Conservation (phyloP, 352 stramenopile species). For the Globisporangium recalcitrans region DNA sequence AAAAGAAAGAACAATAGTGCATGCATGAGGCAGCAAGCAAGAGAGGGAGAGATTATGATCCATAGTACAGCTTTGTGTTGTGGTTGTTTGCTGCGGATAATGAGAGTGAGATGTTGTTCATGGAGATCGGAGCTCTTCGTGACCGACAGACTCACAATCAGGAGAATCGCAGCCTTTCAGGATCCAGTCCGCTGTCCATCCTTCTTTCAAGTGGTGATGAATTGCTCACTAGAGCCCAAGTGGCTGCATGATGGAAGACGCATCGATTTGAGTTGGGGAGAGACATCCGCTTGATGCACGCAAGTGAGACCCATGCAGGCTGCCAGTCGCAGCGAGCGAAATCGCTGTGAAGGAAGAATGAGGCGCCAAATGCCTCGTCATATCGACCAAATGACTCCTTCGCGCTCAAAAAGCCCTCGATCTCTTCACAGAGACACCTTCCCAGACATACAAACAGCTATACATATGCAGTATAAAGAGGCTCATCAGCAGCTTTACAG, state of each 20-base stretch:
- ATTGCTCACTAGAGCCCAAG: background rate
- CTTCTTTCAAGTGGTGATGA: no score
- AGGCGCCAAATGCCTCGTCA: no score
- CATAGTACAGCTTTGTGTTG: background rate
- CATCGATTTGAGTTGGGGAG: no score
- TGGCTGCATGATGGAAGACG: background rate
- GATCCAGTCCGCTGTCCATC: background rate
- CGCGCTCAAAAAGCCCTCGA: background rate
- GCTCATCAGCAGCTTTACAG: background rate
- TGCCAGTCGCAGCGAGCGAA: no score
- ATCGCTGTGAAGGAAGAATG: no score
- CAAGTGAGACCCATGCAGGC: no score
- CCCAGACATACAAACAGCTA: background rate
- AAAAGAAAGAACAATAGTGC: background rate
- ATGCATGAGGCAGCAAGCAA: background rate
- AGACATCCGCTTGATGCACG: no score
- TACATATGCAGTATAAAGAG: background rate
- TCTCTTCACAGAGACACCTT: background rate
- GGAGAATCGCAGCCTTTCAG: background rate
- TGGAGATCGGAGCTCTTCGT: slow-evolving; percentile 10
- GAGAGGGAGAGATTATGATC: no score
- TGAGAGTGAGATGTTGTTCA: slow-evolving; percentile 1
- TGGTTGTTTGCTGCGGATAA: background rate
- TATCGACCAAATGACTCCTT: background rate
- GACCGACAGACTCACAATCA: background rate